Base-by-base conservation (phyloP, 83 land plant genomes). In the Larix sibirica region DNA sequence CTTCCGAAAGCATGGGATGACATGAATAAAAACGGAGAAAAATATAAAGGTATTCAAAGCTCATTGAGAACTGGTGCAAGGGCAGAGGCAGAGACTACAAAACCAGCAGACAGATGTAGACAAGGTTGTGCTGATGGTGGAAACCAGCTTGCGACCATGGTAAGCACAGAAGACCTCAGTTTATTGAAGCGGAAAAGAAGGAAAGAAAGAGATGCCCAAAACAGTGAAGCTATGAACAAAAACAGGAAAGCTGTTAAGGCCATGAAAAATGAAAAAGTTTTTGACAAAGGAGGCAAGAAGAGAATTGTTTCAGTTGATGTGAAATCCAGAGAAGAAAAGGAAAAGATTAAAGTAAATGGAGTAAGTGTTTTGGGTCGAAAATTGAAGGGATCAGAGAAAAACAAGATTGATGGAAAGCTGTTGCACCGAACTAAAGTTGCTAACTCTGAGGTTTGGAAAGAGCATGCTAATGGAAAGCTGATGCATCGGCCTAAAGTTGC, bases 1-100 rank as follows among this genome's bases (percentile, higher is more conserved):
- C 83, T 90, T 58, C 88, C 90, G 36, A 83, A 86, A 71, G 97
- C 97, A 66, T 95, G 91, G 81, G 80, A 74, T 23, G 86, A 75
- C 21, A 81, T 88, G 61, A 84, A 85, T 9, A 18, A n/a, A 61
- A 28, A 47, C 33, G 62, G 47, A 70, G 82, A 1, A 18, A 42
- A 23, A 20, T 6, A 16, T 9, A 59, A 80, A 67, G 78, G 62
- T n/a, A 42, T 44, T 42, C 21, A 47, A 21, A 42, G 75, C 47
- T 38, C 75, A 70, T 36, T 26, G 21, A 42, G 40, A 70, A 13
- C 58, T 2, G 58, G 14, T 54, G 75, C 7, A 70, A 74, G 16
- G 9, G 9, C 21, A 10, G 58, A 74, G 26, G 58, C 56, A 44
- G 77, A 74, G 13, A n/a, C 58, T n/a, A 5, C 77, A 74, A 74